phyloP scores from a whole-genome alignment of 2,329 filamentous ascomycete species.

The Trichoderma guizhouense region DNA sequence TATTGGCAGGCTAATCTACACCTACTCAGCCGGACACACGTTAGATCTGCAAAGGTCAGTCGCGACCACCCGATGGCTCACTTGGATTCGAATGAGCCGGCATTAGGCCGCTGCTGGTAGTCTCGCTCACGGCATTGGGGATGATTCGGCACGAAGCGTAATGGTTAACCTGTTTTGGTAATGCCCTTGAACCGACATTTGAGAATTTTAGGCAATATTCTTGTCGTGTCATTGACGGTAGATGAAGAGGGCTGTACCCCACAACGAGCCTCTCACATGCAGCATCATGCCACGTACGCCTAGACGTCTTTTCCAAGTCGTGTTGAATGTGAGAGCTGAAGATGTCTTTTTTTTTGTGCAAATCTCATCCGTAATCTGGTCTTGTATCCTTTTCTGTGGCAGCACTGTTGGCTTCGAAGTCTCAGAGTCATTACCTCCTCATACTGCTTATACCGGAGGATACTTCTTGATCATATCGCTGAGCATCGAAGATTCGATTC shows the following conservation, averaged over 20 bases:
- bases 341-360: background rate
- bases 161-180: background rate
- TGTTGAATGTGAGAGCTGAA: background rate
- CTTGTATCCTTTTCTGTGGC: background rate
- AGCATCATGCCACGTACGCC: background rate
- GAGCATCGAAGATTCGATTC: background rate
- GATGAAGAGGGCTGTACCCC: background rate
- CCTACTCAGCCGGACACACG: background rate
- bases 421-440: background rate
- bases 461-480: background rate
- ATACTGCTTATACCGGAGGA: background rate
- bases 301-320: background rate
- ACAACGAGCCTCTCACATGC: background rate
- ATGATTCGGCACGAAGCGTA: background rate
- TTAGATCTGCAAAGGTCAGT: background rate
- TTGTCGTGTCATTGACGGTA: background rate
- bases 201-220: slow-evolving; percentile 6
- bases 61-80: background rate
- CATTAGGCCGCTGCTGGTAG: background rate
- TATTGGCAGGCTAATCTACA: slow-evolving; percentile 5
- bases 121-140: background rate
- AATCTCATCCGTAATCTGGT: background rate
- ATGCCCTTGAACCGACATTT: slow-evolving; percentile 1
- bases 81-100: background rate
- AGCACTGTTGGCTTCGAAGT: background rate